These are phyloP conservation scores for Tetracladium setigerum DNA, from an alignment of 495 filamentous ascomycete species.

Conservation along the genomic window DNA sequence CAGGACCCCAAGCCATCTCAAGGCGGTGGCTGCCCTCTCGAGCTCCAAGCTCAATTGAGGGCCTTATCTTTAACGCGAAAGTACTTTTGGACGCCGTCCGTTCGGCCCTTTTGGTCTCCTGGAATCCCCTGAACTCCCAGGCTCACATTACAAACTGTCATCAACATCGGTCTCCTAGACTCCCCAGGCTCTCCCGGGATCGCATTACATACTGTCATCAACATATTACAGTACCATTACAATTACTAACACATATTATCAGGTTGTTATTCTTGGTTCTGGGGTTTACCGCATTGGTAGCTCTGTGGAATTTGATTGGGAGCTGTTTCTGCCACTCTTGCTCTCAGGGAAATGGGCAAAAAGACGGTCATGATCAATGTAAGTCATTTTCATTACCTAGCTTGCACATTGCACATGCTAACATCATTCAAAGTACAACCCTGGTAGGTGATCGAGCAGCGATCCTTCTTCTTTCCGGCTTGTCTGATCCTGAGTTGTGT, in stretches of 20 bases:
- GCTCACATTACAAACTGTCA: too few relatives aligned
- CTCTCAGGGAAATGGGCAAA: slow-evolving; percentile 81
- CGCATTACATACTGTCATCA: too few relatives aligned
- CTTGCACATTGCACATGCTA: slow-evolving; percentile 16
- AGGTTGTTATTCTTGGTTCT: slow-evolving; percentile 68
- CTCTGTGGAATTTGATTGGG: slow-evolving; percentile 99
- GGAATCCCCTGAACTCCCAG: too few relatives aligned
- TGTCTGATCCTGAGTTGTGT: not conserved
- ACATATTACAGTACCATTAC: too few relatives aligned
- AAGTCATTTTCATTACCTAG: slow-evolving; percentile 11
- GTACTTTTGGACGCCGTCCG: too few relatives aligned
- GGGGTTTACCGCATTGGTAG: slow-evolving; percentile 96
- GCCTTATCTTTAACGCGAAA: slow-evolving; percentile 2
- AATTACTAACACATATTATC: too few relatives aligned
- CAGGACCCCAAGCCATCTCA: slow-evolving; percentile 1
- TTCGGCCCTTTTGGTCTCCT: slow-evolving; percentile 20
- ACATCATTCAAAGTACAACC: not conserved
- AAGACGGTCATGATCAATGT: slow-evolving; percentile 97
- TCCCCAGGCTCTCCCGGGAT: too few relatives aligned
- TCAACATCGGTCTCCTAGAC: too few relatives aligned
- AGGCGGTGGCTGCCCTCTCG: slow-evolving; percentile 5
- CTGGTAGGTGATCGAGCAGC: not conserved
- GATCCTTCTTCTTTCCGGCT: not conserved
- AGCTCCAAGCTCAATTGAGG: slow-evolving; percentile 10
- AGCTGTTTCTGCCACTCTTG: slow-evolving; percentile 86